These are phyloP conservation scores for Tilletiaria anomala DNA, from an alignment of 1,284 basidiomycete species.

Conservation along the genomic window DNA sequence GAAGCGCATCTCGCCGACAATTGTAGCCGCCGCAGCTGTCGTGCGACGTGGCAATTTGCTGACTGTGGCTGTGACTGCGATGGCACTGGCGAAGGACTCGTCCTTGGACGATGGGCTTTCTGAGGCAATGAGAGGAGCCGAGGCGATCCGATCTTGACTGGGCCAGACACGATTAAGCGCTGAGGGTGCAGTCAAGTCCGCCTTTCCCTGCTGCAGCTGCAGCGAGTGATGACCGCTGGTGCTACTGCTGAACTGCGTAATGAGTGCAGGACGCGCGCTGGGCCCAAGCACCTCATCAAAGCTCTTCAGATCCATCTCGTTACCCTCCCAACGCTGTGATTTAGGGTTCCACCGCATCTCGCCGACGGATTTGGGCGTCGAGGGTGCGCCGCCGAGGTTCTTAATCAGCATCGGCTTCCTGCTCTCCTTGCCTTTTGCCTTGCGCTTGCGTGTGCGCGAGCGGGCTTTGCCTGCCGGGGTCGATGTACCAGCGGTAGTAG, in stretches of 20 bases:
- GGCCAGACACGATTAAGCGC: neutral
- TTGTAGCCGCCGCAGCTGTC: constrained; percentile 62
- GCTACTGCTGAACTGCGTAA: constrained; percentile 40
- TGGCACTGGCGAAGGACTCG: no score
- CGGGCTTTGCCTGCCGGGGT: no score
- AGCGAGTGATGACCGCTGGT: neutral
- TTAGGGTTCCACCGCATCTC: constrained; percentile 94
- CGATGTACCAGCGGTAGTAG: no score
- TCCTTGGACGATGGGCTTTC: no score
- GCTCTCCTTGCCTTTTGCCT: neutral
- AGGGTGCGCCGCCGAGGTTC: constrained; percentile 13
- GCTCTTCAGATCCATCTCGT: constrained; percentile 72
- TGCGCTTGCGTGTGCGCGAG: neutral
- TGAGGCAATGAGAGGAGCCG: no score
- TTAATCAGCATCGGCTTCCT: constrained; percentile 17
- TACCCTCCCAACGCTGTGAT: constrained; percentile 84
- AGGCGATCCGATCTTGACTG: neutral
- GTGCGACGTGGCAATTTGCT: neutral
- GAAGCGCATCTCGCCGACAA: constrained; percentile 94
- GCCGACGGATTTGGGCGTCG: constrained; percentile 11
- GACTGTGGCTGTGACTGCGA: neutral
- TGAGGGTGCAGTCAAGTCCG: neutral
- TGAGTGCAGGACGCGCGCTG: constrained; percentile 82
- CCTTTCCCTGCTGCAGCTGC: neutral
- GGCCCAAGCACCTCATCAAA: constrained; percentile 69